Evolutionary conservation across 2,329 filamentous ascomycete species (phyloP), one percentile per base, ranked within the genome.

Genomic region (Seiridium cupressi): DNA sequence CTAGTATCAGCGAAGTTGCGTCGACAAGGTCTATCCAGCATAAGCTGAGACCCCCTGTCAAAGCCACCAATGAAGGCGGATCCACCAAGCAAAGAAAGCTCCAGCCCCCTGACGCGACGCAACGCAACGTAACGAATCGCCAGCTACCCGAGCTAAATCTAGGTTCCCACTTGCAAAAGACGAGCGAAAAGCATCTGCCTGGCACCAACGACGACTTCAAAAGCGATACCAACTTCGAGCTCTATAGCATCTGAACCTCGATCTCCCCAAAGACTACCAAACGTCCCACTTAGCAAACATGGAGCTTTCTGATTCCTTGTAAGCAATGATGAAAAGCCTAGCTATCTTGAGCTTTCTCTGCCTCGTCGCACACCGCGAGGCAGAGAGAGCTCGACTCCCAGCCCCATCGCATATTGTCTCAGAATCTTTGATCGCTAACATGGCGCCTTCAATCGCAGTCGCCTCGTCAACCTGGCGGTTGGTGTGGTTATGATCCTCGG

Each of bases 221-320:
- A 26, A 26, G 18, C 18, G 18, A 26, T 26, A 26, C 18, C 18
- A 26, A 26, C 18, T 26, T 26, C 18, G 18, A 26, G 18, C 18
- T 26, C 18, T 26, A 26, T 26, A 26, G 18, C 18, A 26, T 26
- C 18, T 26, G 18, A 26, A 26, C 18, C 2, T 26, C 18, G 18
- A 26, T 26, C 18, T 26, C 18, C 18, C 18, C 18, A 26, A 26
- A 26, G 18, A 26, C 18, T 26, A 26, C 18, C 18, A 26, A 26
- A 26, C 18, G 18, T 26, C 18, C 18, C 18, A 26, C 18, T 26
- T 26, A 26, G 18, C 18, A 26, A 81, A 73, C 67, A 96, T 97
- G 92, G 93, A 97, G 78, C 91, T 93, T 81, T 94, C 92, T 64
- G 92, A 96, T 79, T 89, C 88, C 75, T 96, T 96, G 92, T 96